These are phyloP conservation scores for Candida sphagnicola DNA, from an alignment of 805 yeast species.

Conservation along the genomic window DNA sequence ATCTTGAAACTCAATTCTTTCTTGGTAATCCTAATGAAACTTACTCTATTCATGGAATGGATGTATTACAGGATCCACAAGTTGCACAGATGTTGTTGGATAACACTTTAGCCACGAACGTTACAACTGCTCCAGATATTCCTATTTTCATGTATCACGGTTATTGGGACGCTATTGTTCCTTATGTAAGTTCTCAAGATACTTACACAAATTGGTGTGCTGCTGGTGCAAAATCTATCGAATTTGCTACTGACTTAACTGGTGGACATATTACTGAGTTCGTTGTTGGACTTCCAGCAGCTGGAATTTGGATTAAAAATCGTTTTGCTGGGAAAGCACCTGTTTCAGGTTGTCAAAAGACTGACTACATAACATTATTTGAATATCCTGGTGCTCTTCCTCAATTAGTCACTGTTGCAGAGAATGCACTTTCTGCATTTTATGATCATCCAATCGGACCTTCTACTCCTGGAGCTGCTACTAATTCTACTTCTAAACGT, in stretches of 20 bases:
- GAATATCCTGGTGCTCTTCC: not conserved
- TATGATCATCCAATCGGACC: not conserved
- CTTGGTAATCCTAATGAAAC: constrained; percentile 9
- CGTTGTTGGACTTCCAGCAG: constrained; percentile 17
- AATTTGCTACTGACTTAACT: constrained; percentile 21
- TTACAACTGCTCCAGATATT: constrained; percentile 14
- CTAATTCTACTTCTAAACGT: not conserved
- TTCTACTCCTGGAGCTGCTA: not conserved
- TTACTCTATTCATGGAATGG: constrained; percentile 13
- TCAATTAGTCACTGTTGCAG: not conserved
- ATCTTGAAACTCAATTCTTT: constrained; percentile 8
- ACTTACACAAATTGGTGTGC: constrained; percentile 25
- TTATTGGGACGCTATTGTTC: constrained; percentile 14
- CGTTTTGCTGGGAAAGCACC: constrained; percentile 36
- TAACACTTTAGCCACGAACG: constrained; percentile 18
- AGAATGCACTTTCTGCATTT: not conserved
- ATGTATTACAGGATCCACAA: constrained; percentile 9
- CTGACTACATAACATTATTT: not conserved
- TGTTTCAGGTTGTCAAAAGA: constrained; percentile 35
- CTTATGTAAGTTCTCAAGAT: constrained; percentile 16
- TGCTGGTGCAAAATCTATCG: constrained; percentile 22
- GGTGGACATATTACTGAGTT: constrained; percentile 24
- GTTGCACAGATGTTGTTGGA: constrained; percentile 11
- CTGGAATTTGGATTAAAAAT: constrained; percentile 15
- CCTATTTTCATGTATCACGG: constrained; percentile 20